Conservation (phyloP, 768 basidiomycete species). For the Royoungia palumana region DNA sequence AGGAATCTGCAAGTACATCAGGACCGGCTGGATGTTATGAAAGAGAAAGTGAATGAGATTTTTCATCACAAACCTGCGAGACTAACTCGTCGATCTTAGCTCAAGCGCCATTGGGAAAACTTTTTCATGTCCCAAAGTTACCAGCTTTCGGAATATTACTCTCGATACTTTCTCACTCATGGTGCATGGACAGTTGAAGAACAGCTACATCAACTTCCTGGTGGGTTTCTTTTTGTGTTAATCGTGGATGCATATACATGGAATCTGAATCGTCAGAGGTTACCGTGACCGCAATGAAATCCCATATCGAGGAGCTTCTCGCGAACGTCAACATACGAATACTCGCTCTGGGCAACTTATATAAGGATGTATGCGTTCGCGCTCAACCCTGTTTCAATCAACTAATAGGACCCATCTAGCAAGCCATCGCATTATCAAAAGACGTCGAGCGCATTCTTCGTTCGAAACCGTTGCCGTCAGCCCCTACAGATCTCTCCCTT, state of each 20-base stretch:
- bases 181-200: conserved; percentile 76
- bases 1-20: conserved; percentile 60
- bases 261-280: conserved; percentile 47
- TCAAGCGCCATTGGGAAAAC: conserved; percentile 78
- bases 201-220: conserved; percentile 66
- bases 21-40: conserved; percentile 77
- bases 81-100: conserved; percentile 38
- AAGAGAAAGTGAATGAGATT: conserved; percentile 63
- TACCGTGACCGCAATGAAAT: conserved; percentile 65
- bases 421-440: conserved; percentile 70
- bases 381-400: not conserved
- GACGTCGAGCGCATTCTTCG: conserved; percentile 65
- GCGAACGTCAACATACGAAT: conserved; percentile 65
- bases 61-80: not conserved
- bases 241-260: not conserved
- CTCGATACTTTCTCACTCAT: conserved; percentile 66
- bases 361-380: conserved; percentile 61
- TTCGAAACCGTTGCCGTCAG: conserved; percentile 41
- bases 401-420: conserved; percentile 41
- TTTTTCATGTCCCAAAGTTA: conserved; percentile 85
- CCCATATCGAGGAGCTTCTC: conserved; percentile 57
- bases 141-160: conserved; percentile 72
- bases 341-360: conserved; percentile 81
- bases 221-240: conserved; percentile 42
- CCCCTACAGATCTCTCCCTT: conserved; percentile 47